Evolutionary conservation across 371 early-diverging fungal species (phyloP), one percentile per base, ranked within the genome.

Genomic region (Mucor lusitanicus): DNA sequence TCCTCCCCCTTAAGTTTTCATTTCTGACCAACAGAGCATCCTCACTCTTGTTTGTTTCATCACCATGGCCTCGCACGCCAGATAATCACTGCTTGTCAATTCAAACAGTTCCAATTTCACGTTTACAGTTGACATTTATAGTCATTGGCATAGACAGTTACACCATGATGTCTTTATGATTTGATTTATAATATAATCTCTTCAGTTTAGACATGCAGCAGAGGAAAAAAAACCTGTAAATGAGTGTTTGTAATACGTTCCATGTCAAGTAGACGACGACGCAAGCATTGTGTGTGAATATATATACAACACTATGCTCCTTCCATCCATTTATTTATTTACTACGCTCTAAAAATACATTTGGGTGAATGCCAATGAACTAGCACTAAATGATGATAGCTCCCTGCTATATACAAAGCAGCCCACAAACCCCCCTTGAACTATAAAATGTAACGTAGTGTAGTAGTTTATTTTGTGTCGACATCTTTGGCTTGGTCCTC

Each of bases 1-100:
- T 23, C 50, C 3, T 2, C 23, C 50, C 61, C 61, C 48, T 61
- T 61, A n/a, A 37, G 46, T 46, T 61, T 61, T 61, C 48, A 61
- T 21, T 61, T 61, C 35, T 30, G 35, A 50, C 59, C 59, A 46
- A 19, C 50, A 50, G 25, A 50, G 4, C 25, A 50, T 19, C 19
- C 37, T 33, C 37, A 37, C 15, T 50, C 12, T 50, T 50, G 23
- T 50, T 50, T 25, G 23, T 23, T 50, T 12, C 50, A 50, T 50
- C 50, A 50, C 4, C 8, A 25, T 50, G 12, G 23, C 25, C 25
- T 48, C 19, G n/a, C 44, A n/a, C 44, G 25, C 37, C 37, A 37
- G 37, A 37, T 13, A 5, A 5, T 37, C 37, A 12, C 8, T 37
- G 37, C 37, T 23, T 48, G 21, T 23, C 50, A 50, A 50, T 50